phyloP scores from a whole-genome alignment of 345 rosid genomes.

The Turritis glabra region DNA sequence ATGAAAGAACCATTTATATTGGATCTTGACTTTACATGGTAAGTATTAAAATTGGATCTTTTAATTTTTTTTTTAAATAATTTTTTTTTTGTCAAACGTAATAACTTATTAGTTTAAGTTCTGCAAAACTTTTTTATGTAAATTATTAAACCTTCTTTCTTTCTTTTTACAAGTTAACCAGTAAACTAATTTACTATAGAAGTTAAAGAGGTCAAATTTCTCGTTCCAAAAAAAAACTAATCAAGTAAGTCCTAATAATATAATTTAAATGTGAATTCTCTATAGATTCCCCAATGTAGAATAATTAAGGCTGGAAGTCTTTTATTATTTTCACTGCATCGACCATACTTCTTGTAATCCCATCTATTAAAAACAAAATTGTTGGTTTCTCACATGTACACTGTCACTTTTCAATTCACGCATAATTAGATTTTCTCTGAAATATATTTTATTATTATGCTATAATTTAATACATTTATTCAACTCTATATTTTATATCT shows the following conservation, averaged over 20 bases:
- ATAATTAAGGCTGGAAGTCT: background rate
- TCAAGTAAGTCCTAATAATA: background rate
- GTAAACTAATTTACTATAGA: background rate
- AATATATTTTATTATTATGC: background rate
- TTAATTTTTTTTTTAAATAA: too few species aligned
- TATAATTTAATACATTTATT: background rate
- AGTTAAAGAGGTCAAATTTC: background rate
- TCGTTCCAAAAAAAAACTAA: background rate
- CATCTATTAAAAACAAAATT: background rate
- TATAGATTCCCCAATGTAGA: background rate
- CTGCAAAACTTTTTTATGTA: too few species aligned
- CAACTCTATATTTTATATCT: background rate
- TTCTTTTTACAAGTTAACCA: background rate
- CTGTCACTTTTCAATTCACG: background rate
- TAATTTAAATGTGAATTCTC: background rate
- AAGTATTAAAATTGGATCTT: too few species aligned
- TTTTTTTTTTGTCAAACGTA: too few species aligned
- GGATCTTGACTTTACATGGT: too few species aligned
- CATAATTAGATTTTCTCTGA: background rate
- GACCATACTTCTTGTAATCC: background rate
- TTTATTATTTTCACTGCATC: background rate
- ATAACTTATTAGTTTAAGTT: too few species aligned
- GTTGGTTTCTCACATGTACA: background rate
- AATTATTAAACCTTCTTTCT: background rate
- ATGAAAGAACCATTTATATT: too few species aligned